These are phyloP conservation scores for Sporothrix schenckii DNA, from an alignment of 2,329 filamentous ascomycete genomes.

Conservation along the genomic window DNA sequence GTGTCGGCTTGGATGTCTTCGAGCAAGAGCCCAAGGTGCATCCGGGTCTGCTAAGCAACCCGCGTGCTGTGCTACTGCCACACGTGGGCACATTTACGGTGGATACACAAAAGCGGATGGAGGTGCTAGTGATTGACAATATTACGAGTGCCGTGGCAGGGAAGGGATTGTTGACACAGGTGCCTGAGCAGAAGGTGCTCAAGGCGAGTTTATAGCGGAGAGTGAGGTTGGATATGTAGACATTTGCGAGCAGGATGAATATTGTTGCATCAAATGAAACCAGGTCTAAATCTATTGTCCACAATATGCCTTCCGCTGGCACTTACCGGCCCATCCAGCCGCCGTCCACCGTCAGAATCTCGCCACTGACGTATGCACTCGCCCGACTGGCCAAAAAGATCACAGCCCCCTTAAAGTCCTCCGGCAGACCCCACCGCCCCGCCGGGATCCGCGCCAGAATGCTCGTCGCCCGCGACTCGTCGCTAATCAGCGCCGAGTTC, in stretches of 20 bases:
- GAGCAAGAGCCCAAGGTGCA: slow-evolving; percentile 64
- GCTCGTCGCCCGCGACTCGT: slow-evolving; percentile 68
- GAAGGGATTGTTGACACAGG: slow-evolving; percentile 18
- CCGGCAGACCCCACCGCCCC: slow-evolving; percentile 77
- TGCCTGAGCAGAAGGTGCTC: neutral
- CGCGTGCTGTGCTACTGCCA: slow-evolving; percentile 64
- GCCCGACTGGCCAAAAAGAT: slow-evolving; percentile 76
- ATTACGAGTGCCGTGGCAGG: slow-evolving; percentile 22
- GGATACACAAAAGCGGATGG: slow-evolving; percentile 44
- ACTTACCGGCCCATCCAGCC: slow-evolving; percentile 84
- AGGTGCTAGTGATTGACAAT: slow-evolving; percentile 29
- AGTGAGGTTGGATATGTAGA: neutral
- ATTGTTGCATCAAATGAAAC: neutral
- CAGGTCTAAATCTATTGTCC: neutral
- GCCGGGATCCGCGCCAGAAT: slow-evolving; percentile 83
- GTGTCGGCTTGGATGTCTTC: slow-evolving; percentile 60
- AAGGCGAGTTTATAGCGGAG: neutral
- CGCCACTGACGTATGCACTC: slow-evolving; percentile 80
- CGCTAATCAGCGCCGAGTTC: slow-evolving; percentile 79
- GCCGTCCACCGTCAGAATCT: slow-evolving; percentile 81
- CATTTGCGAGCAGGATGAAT: neutral
- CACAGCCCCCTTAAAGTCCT: slow-evolving; percentile 83
- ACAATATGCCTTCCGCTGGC: no score
- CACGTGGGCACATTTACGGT: slow-evolving; percentile 69
- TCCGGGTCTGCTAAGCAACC: slow-evolving; percentile 60